Evolutionary conservation across 2,329 filamentous ascomycete genomes (phyloP).

Genomic region (Clonostachys rhizophaga): DNA sequence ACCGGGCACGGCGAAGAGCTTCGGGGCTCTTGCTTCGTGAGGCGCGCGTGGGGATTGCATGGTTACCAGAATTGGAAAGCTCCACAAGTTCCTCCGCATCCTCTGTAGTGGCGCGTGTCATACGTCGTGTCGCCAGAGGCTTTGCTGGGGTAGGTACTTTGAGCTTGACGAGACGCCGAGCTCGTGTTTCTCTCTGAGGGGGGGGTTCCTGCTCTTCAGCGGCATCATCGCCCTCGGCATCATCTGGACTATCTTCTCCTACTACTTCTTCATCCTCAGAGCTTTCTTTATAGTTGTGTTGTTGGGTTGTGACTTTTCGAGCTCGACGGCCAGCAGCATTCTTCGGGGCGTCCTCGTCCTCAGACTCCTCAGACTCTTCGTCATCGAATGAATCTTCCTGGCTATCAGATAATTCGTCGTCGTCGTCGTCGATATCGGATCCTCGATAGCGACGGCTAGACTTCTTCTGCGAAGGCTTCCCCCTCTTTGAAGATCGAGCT

Average conservation of each 20-base stretch:
- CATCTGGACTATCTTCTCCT: slow-evolving; percentile 12
- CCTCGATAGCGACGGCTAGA: slow-evolving; percentile 41
- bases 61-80: slow-evolving; percentile 56
- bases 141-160: slow-evolving; percentile 25
- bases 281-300: slow-evolving; percentile 41
- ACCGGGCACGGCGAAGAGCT: slow-evolving; percentile 32
- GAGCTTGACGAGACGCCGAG: slow-evolving; percentile 34
- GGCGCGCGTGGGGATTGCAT: slow-evolving; percentile 42
- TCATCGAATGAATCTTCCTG: slow-evolving; percentile 45
- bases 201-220: slow-evolving; percentile 15
- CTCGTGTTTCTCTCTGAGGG: slow-evolving; percentile 19
- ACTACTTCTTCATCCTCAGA: slow-evolving; percentile 31
- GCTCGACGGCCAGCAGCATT: slow-evolving; percentile 43
- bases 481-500: slow-evolving; percentile 28
- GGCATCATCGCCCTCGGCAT: slow-evolving; percentile 17
- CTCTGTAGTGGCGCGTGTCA: slow-evolving; percentile 48
- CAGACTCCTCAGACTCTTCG: slow-evolving; percentile 35
- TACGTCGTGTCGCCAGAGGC: slow-evolving; percentile 30
- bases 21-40: slow-evolving; percentile 55
- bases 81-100: slow-evolving; percentile 52
- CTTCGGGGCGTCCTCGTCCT: slow-evolving; percentile 32
- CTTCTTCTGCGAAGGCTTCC: slow-evolving; percentile 25
- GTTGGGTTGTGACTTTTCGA: slow-evolving; percentile 40
- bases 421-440: slow-evolving; percentile 59
- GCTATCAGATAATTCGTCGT: slow-evolving; percentile 50